Percentiles rank a stretch among this genome's conserved stretches.
Conservation (phyloP, 768 basidiomycete genomes). For the Rubroboletus satanas region DNA sequence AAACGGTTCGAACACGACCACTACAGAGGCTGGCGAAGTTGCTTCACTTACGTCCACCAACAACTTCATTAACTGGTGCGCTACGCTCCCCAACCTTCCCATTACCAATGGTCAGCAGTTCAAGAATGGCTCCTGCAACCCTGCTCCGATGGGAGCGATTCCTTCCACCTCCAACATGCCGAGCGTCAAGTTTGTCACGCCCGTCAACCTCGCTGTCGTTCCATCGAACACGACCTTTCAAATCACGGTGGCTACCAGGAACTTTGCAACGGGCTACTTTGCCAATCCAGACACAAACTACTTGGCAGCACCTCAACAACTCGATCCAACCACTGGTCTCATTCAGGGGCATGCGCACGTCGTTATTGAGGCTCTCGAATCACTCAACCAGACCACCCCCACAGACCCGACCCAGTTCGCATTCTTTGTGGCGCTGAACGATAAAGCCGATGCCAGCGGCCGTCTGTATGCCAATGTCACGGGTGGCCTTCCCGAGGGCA, state of each 20-base stretch:
- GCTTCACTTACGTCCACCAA: constrained; percentile 60
- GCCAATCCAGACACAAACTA: constrained; percentile 52
- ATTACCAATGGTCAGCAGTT: constrained; percentile 61
- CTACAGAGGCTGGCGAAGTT: constrained; percentile 42
- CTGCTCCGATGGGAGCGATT: constrained; percentile 58
- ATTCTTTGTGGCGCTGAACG: constrained; percentile 57
- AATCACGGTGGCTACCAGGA: constrained; percentile 44
- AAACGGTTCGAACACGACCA: constrained; percentile 39
- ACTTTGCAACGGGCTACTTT: constrained; percentile 53
- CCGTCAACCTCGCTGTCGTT: constrained; percentile 42
- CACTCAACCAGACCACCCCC: constrained; percentile 46
- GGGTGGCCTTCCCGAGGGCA: constrained; percentile 51
- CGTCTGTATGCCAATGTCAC: constrained; percentile 45
- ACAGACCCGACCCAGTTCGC: constrained; percentile 50
- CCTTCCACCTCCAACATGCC: constrained; percentile 50
- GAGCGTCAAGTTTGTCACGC: constrained; percentile 48
- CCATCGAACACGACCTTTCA: constrained; percentile 48
- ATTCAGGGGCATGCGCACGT: constrained; percentile 63
- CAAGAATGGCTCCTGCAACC: constrained; percentile 53
- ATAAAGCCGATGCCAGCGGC: constrained; percentile 40
- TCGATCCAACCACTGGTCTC: constrained; percentile 41
- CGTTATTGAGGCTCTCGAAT: constrained; percentile 50
- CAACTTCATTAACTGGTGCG: constrained; percentile 74
- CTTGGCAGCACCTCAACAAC: constrained; percentile 52
- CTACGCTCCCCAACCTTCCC: constrained; percentile 42